Conservation (phyloP, 371 early-diverging fungal species). For the Mucor lusitanicus region DNA sequence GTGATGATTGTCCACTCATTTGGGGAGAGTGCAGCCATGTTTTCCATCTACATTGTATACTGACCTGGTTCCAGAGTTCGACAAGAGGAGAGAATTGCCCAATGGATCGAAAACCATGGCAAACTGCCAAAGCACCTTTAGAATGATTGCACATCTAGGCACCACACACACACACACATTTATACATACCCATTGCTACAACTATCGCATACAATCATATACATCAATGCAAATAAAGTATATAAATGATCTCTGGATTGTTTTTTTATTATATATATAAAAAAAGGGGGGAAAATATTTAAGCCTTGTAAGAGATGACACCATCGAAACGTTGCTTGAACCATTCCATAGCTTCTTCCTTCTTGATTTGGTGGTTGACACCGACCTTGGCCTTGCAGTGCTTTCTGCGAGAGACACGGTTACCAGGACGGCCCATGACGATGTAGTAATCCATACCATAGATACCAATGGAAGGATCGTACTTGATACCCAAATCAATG, state of each 20-base stretch:
- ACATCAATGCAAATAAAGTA: background rate
- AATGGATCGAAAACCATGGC: constrained; percentile 83
- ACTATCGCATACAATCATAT: background rate
- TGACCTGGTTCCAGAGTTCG: constrained; percentile 77
- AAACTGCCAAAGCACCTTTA: constrained; percentile 31
- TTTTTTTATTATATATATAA: background rate
- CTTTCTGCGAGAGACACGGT: constrained; percentile 97
- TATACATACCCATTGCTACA: background rate
- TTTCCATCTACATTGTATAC: constrained; percentile 90
- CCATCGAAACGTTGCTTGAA: constrained; percentile 92
- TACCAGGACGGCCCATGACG: constrained; percentile 98
- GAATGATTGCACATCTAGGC: background rate
- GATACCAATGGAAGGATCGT: constrained; percentile 99
- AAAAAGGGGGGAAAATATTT: constrained; percentile 7
- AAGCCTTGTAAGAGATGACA: constrained; percentile 75
- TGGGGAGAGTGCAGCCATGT: constrained; percentile 87
- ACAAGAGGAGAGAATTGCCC: constrained; percentile 76
- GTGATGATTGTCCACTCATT: constrained; percentile 87
- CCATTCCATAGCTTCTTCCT: constrained; percentile 85
- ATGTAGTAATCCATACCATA: constrained; percentile 99
- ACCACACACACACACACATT: background rate
- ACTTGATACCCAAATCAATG: constrained; percentile 99
- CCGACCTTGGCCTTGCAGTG: constrained; percentile 89
- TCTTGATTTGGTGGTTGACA: constrained; percentile 91
- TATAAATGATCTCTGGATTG: constrained; percentile 6